A percentile compares a stretch with the other conserved stretches of the same genome.
phyloP scores from a whole-genome alignment of 148 eudicot species.

The Silene uniflora region DNA sequence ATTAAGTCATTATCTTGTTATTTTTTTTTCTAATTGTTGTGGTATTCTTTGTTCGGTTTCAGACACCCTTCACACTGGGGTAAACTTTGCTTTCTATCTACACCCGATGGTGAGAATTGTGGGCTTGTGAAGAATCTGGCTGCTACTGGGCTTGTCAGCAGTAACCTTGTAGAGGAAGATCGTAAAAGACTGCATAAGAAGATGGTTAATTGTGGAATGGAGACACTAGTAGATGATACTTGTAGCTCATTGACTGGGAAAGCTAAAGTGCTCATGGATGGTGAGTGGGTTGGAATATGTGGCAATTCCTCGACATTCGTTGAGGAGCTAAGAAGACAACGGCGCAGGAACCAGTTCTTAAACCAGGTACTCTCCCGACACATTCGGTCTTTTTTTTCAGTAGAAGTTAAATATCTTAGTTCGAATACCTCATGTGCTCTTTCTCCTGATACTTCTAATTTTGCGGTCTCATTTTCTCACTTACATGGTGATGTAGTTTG shows the following conservation, averaged over 20 bases:
- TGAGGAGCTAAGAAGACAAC: conserved; percentile 48
- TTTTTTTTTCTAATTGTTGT: not conserved
- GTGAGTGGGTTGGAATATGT: conserved; percentile 85
- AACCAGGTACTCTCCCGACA: conserved; percentile 44
- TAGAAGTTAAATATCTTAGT: not conserved
- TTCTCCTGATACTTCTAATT: not conserved
- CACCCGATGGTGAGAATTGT: conserved; percentile 95
- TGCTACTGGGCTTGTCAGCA: conserved; percentile 72
- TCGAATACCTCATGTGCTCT: not conserved
- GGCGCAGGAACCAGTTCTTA: conserved; percentile 52
- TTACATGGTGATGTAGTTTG: not conserved
- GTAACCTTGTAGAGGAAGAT: conserved; percentile 33
- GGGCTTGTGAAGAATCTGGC: conserved; percentile 94
- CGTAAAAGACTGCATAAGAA: conserved; percentile 32
- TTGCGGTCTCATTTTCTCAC: not conserved
- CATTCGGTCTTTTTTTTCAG: not conserved
- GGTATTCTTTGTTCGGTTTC: conserved; percentile 25
- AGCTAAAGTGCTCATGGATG: conserved; percentile 67
- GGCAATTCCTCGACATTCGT: conserved; percentile 59
- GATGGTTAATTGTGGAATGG: conserved; percentile 63
- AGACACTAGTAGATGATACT: conserved; percentile 52
- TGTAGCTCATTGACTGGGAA: conserved; percentile 46
- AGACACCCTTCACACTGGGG: conserved; percentile 99
- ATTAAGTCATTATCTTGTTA: not conserved
- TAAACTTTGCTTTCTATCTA: conserved; percentile 73